Evolutionary conservation across 1,284 basidiomycete species (phyloP).

Genomic region (Wolfiporia cocos): DNA sequence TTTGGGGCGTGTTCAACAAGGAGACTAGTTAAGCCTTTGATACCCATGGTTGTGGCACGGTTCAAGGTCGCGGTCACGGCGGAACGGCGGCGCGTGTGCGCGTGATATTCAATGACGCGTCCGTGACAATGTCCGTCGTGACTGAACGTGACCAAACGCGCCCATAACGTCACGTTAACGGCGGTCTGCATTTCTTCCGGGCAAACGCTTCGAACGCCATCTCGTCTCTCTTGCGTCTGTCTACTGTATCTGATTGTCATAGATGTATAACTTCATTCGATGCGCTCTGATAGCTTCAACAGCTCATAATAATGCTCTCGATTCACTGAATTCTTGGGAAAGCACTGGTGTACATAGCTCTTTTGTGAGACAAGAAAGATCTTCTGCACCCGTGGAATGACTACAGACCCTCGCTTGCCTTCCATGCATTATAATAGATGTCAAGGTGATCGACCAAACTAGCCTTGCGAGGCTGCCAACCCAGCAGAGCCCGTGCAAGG

Average conservation of each 20-base stretch:
- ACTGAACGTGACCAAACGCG: constrained; percentile 15
- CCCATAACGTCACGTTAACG: constrained; percentile 7
- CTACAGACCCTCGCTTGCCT: constrained; percentile 22
- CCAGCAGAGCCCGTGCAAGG: constrained; percentile 38
- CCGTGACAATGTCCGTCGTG: constrained; percentile 1
- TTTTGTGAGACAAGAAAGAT: no score
- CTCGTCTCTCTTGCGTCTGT: neutral
- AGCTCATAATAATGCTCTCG: neutral
- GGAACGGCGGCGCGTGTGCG: constrained; percentile 5
- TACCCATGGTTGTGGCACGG: constrained; percentile 54
- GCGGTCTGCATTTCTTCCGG: neutral
- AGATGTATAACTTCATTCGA: no score
- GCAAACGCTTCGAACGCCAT: neutral
- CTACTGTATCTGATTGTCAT: no score
- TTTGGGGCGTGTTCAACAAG: constrained; percentile 87
- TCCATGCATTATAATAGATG: constrained; percentile 37
- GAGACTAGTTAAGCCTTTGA: constrained; percentile 90
- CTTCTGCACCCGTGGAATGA: no score
- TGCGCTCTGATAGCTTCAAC: no score
- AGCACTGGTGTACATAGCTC: no score
- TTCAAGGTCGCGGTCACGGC: neutral
- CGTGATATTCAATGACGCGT: neutral
- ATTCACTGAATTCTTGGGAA: no score
- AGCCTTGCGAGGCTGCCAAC: constrained; percentile 40
- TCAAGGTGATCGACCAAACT: constrained; percentile 41